These are phyloP conservation scores for Neurospora cerealis DNA, from an alignment of 495 filamentous ascomycete species.

Conservation along the genomic window DNA sequence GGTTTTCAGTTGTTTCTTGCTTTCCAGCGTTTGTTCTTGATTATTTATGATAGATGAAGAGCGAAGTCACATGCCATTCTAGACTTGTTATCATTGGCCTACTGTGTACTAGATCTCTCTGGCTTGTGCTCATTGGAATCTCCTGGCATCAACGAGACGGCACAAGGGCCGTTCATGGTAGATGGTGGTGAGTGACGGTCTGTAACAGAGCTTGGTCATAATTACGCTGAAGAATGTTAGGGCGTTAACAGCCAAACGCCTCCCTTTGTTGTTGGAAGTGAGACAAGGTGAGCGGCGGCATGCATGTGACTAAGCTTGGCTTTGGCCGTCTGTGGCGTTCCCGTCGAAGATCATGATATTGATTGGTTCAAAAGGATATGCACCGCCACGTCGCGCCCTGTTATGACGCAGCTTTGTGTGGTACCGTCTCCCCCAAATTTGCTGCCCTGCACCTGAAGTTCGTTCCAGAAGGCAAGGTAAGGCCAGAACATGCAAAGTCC, in stretches of 20 bases:
- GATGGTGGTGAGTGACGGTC: background rate
- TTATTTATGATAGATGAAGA: background rate
- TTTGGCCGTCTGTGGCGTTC: background rate
- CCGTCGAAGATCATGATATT: background rate
- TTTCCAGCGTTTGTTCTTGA: background rate
- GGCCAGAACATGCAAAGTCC: background rate
- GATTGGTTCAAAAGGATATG: background rate
- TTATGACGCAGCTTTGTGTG: conserved; percentile 22
- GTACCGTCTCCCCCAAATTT: background rate
- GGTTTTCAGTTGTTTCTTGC: background rate
- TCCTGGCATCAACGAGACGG: background rate
- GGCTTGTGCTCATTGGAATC: background rate
- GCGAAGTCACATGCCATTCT: background rate
- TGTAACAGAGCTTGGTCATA: background rate
- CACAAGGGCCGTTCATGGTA: background rate
- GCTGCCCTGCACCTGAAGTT: background rate
- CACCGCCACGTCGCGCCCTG: conserved; percentile 16
- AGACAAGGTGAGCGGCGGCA: background rate
- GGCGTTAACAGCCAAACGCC: background rate
- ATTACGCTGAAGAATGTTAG: background rate
- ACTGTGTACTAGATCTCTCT: background rate
- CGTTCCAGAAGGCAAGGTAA: background rate
- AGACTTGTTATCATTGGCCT: background rate
- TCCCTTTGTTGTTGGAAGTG: background rate
- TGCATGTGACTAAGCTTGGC: background rate